Base-by-base conservation (phyloP, 352 stramenopile genomes). In the Pythium phragmiticola region DNA sequence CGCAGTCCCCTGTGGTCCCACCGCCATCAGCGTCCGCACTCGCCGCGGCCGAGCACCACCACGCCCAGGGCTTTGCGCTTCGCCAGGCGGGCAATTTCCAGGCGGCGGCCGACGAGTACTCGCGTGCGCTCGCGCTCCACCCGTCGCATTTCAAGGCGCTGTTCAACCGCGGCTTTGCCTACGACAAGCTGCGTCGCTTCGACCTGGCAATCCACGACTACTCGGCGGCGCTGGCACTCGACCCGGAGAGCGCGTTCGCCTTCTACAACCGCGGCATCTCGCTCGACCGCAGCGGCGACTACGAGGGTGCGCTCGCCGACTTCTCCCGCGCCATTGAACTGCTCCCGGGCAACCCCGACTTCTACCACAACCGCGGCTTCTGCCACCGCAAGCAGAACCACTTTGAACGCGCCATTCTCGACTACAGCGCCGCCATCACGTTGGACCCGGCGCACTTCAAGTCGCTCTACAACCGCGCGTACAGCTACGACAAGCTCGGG, bases 141-240 rank as follows among this genome's bases (percentile, higher is more conserved):
- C 83, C 78, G 28, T 48, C 63, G 0, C 89, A 97, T 57, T 97
- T 97, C 67, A 97, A 96, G 63, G 84, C 88, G 41, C 79, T 81
- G 51, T 97, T 96, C 65, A 97, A 97, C 54, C 86, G 89, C 34
- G 89, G 81, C 1, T 97, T 96, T 57, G 84, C 88, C 3, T 89
- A 69, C 54, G 86, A 96, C 70, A 95, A 94, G 57, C 72, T 95
- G 57, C 70, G 79, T 1, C 69, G 72, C 6, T 94, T 96, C 63
- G 80, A 94, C 52, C 65, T 65, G 0, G 87, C 87, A 9, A 88
- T 96, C 53, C 70, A 66, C 4, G 85, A 96, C 70, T 96, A 94
- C 63, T 88, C 71, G 19, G 76, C 72, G 0, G 81, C 78, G 4
- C 60, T 96, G n/a, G 49, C 45, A 9, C 77, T 96, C 65, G 77